Evolutionary conservation across 1,284 basidiomycete genomes (phyloP).

Genomic region (Sanguinoderma infundibulare): DNA sequence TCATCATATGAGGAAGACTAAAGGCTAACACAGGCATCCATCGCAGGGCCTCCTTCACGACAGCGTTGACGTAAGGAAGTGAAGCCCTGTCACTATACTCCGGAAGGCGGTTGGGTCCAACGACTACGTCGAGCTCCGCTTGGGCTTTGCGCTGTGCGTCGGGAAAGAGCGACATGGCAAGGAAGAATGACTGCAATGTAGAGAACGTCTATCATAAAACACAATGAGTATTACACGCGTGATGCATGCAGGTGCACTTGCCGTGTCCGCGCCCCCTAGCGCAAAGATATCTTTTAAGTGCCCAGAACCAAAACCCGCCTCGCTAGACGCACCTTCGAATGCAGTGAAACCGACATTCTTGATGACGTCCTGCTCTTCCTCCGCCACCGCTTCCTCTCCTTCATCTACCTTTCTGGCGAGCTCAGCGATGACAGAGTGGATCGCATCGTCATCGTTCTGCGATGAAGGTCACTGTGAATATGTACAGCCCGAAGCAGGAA

Average conservation of each 20-base stretch:
- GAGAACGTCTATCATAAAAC: conserved; percentile 1
- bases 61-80: conserved; percentile 26
- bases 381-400: not conserved
- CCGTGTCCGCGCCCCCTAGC: conserved; percentile 4
- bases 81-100: conserved; percentile 24
- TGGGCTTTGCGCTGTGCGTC: conserved; percentile 40
- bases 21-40: conserved; percentile 25
- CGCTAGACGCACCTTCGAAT: conserved; percentile 2
- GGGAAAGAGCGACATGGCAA: conserved; percentile 39
- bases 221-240: not conserved
- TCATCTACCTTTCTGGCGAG: conserved; percentile 1
- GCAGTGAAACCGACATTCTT: conserved; percentile 8
- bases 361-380: not conserved
- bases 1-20: conserved; percentile 6
- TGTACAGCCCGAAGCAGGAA: not conserved
- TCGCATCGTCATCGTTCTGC: not conserved
- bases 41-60: conserved; percentile 29
- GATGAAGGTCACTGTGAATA: not conserved
- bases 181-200: conserved; percentile 29
- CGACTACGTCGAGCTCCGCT: conserved; percentile 40
- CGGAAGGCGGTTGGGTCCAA: conserved; percentile 30
- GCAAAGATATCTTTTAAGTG: not conserved
- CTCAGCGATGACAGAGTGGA: conserved; percentile 2
- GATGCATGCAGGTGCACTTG: not conserved
- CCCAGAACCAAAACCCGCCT: not conserved